Evolutionary conservation across 306 rosid genomes (phyloP), one percentile per base, ranked within the genome.

Genomic region (Trifolium repens): DNA sequence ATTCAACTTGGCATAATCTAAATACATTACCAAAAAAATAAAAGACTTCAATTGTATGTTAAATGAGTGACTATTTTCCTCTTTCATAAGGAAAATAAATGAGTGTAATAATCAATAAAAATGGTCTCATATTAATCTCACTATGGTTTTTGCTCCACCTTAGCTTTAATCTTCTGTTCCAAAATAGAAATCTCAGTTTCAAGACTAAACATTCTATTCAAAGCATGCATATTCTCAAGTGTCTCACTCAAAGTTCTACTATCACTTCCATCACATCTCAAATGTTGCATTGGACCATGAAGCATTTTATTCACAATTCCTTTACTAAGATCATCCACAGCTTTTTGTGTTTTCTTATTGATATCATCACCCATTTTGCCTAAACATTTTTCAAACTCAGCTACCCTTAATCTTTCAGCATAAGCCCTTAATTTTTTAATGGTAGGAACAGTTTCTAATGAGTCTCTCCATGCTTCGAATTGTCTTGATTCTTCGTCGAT

Each of bases 231-330:
- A 77, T 96, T 96, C 84, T 96, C 99, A 44, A 96, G 96, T 27
- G 99, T 92, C 71, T 96, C 99, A 19, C 72, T 89, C 24, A 96
- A 82, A 66, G 97, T 96, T 35, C 97, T 85, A 85, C 96, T 92
- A 55, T 96, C 99, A 77, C 96, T 96, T 6, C 99, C 99, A 78
- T 96, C 99, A 49, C 99, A 96, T 83, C 99, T 89, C 75, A 96
- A 82, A 78, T 96, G 99, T 82, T 96, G 98, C 99, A 96, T 92
- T 53, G 99, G 99, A 34, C 99, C 99, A 79, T 96, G 99, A 63
- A 96, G 99, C 70, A 96, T 77, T 91, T 92, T 96, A 68, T 96
- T 96, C 82, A 96, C 92, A 53, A 96, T 92, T 3, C 99, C 98
- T 10, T 91, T 90, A 83, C 99, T 92, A 49, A 96, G 98, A 85